phyloP scores from a whole-genome alignment of 2,329 filamentous ascomycete species.

The Fusarium buharicum region DNA sequence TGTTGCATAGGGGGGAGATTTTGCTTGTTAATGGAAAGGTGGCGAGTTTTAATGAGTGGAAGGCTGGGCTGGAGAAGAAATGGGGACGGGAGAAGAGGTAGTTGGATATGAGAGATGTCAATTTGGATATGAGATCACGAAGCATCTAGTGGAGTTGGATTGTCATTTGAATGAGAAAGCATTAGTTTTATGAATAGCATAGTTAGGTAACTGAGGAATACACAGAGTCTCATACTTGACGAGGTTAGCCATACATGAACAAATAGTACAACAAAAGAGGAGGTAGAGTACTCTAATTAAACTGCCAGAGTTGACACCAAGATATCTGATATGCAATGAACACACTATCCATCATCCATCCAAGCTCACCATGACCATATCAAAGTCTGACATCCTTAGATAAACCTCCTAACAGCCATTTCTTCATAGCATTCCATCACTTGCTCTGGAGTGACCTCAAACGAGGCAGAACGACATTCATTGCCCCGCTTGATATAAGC shows the following conservation, averaged over 20 bases:
- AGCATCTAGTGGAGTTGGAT: constrained; percentile 19
- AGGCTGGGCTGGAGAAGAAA: constrained; percentile 46
- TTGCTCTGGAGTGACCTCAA: background rate
- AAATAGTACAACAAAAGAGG: too few relatives aligned
- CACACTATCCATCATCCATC: too few relatives aligned
- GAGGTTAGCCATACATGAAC: too few relatives aligned
- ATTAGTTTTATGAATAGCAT: background rate
- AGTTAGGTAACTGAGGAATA: background rate
- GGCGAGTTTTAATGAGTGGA: constrained; percentile 52
- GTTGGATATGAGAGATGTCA: background rate
- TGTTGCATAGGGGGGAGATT: constrained; percentile 54
- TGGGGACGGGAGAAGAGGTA: constrained; percentile 40
- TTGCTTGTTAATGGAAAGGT: constrained; percentile 49
- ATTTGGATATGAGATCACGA: constrained; percentile 9
- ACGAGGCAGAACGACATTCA: background rate
- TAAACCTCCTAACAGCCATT: background rate
- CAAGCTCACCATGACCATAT: too few relatives aligned
- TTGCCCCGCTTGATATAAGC: background rate
- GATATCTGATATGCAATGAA: too few relatives aligned
- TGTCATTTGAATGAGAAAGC: constrained; percentile 2
- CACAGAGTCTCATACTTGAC: too few relatives aligned
- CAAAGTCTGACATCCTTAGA: too few relatives aligned
- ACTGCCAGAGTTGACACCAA: too few relatives aligned
- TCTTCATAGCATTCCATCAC: background rate
- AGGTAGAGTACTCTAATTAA: too few relatives aligned